These are phyloP conservation scores for Saprolegnia diclina DNA, from an alignment of 352 stramenopile species.

Conservation along the genomic window DNA sequence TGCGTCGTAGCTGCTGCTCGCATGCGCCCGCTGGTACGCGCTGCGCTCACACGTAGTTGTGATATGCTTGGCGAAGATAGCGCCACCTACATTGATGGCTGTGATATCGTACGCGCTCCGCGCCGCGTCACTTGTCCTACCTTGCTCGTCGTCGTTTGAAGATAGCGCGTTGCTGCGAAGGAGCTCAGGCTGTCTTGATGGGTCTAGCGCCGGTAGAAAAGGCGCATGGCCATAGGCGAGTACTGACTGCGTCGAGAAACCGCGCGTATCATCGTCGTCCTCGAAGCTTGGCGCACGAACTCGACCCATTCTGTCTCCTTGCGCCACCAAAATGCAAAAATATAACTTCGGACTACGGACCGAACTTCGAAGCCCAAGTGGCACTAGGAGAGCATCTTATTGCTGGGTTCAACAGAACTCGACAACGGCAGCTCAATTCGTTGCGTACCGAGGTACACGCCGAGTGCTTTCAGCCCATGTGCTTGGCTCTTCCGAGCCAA, in stretches of 20 bases:
- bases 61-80: neutral
- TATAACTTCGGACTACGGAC: neutral
- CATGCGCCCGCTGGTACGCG: neutral
- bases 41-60: neutral
- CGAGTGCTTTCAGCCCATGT: no score
- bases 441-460: no score
- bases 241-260: neutral
- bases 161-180: no score
- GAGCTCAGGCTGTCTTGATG: no score
- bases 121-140: neutral
- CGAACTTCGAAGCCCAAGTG: neutral
- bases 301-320: neutral
- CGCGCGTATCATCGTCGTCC: neutral
- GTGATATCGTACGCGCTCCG: neutral
- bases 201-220: no score
- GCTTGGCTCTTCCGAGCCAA: no score
- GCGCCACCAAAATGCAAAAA: neutral
- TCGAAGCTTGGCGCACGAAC: neutral
- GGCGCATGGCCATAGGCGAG: neutral
- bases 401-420: no score
- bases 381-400: neutral
- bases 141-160: neutral
- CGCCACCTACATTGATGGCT: neutral
- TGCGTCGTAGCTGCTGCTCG: neutral
- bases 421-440: no score